A percentile compares a stretch with the other conserved stretches of the same genome.
Evolutionary conservation across 305 asterid genomes (phyloP).

Genomic region (Rubia tinctorum): DNA sequence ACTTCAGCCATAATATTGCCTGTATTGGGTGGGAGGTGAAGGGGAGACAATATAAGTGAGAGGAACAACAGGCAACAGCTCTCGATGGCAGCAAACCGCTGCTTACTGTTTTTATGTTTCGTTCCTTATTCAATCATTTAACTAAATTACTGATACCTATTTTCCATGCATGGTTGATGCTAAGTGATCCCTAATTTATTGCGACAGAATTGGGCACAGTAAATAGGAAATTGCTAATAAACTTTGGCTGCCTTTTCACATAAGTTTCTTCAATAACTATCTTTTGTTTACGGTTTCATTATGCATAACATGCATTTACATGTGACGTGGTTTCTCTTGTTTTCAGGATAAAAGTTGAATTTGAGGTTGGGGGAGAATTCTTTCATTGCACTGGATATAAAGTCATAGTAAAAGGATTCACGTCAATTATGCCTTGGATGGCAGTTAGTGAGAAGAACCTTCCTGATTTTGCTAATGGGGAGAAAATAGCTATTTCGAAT

Average conservation of each 20-base stretch:
- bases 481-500: constrained; percentile 55
- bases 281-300: background rate
- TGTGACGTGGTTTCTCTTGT: constrained; percentile 15
- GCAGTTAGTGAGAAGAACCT: constrained; percentile 67
- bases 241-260: background rate
- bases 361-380: constrained; percentile 69
- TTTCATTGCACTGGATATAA: constrained; percentile 74
- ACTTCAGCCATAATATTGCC: too few relatives aligned
- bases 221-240: background rate
- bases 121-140: too few relatives aligned
- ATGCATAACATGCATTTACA: background rate
- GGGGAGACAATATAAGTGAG: too few relatives aligned
- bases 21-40: background rate
- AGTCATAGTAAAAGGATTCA: constrained; percentile 64
- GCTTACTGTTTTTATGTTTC: too few relatives aligned
- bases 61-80: too few relatives aligned
- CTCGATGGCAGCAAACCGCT: too few relatives aligned
- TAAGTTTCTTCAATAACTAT: background rate
- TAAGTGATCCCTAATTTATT: background rate
- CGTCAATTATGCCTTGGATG: constrained; percentile 91
- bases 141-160: background rate
- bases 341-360: constrained; percentile 61
- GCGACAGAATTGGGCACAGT: too few relatives aligned
- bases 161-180: background rate
- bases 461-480: constrained; percentile 64